Conservation (phyloP, 306 rosid species). For the Glycyrrhiza uralensis region DNA sequence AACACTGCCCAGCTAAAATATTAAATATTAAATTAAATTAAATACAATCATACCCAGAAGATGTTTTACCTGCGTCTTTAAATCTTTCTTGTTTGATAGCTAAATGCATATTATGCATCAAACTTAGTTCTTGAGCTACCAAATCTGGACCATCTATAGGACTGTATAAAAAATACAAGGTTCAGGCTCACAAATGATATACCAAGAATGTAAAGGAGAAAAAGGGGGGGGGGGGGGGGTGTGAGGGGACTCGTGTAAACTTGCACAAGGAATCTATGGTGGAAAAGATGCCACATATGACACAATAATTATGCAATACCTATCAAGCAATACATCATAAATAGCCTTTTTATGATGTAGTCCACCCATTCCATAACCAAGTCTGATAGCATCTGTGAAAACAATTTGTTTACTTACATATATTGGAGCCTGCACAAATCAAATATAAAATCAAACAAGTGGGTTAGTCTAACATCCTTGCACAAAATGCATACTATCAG, state of each 20-base stretch:
- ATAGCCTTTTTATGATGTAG: constrained; percentile 46
- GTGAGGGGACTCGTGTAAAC: neutral
- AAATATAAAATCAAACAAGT: constrained; percentile 27
- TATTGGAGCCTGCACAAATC: constrained; percentile 83
- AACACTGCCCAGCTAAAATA: neutral
- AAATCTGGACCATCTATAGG: constrained; percentile 78
- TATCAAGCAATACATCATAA: constrained; percentile 87
- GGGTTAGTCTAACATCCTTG: constrained; percentile 1
- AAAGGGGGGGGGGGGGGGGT: neutral
- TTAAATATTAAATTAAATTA: neutral
- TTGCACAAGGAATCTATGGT: neutral
- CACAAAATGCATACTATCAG: neutral
- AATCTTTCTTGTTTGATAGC: constrained; percentile 85
- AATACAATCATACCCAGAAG: neutral
- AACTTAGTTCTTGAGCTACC: constrained; percentile 64
- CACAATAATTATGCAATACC: constrained; percentile 47
- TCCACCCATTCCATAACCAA: constrained; percentile 76
- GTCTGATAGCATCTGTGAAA: constrained; percentile 67
- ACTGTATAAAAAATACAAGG: constrained; percentile 40
- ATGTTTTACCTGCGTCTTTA: constrained; percentile 72
- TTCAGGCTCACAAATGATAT: constrained; percentile 17
- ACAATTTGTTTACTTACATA: constrained; percentile 85
- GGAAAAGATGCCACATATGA: constrained; percentile 1
- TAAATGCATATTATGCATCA: constrained; percentile 66
- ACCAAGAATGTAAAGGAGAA: neutral